phyloP scores from a whole-genome alignment of 2,329 filamentous ascomycete genomes.

The Thelonectria discophora region DNA sequence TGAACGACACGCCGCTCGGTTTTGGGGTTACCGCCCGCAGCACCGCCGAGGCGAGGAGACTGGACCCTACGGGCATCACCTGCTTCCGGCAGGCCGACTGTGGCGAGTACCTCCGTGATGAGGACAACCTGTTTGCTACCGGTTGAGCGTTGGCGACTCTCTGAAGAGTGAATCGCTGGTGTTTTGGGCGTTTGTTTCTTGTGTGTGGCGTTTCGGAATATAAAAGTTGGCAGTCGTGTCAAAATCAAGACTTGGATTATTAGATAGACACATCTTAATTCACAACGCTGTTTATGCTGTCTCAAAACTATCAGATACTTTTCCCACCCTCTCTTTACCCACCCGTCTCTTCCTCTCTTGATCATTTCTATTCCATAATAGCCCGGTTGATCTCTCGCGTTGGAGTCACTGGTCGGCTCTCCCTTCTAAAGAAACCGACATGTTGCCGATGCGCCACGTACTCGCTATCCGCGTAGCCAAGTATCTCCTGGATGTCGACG shows the following conservation, averaged over 20 bases:
- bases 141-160: slow-evolving; percentile 46
- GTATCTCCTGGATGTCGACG: slow-evolving; percentile 77
- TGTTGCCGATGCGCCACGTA: slow-evolving; percentile 92
- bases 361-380: slow-evolving; percentile 30
- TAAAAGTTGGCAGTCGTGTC: slow-evolving; percentile 26
- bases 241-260: slow-evolving; percentile 34
- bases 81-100: slow-evolving; percentile 93
- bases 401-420: slow-evolving; percentile 64
- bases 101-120: slow-evolving; percentile 92
- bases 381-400: slow-evolving; percentile 41
- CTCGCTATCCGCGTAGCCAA: slow-evolving; percentile 94
- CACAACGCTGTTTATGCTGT: slow-evolving; percentile 35
- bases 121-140: slow-evolving; percentile 70
- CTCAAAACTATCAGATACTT: slow-evolving; percentile 26
- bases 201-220: slow-evolving; percentile 31
- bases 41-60: slow-evolving; percentile 80
- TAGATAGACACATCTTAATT: slow-evolving; percentile 36
- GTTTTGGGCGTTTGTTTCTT: slow-evolving; percentile 41
- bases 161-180: slow-evolving; percentile 31
- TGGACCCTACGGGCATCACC: slow-evolving; percentile 90
- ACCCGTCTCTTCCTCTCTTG: neutral
- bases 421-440: slow-evolving; percentile 74
- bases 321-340: neutral
- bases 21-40: slow-evolving; percentile 93
- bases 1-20: slow-evolving; percentile 93